These are phyloP conservation scores for Anthracocystis walkeri DNA, from an alignment of 1,284 basidiomycete genomes.

Conservation along the genomic window DNA sequence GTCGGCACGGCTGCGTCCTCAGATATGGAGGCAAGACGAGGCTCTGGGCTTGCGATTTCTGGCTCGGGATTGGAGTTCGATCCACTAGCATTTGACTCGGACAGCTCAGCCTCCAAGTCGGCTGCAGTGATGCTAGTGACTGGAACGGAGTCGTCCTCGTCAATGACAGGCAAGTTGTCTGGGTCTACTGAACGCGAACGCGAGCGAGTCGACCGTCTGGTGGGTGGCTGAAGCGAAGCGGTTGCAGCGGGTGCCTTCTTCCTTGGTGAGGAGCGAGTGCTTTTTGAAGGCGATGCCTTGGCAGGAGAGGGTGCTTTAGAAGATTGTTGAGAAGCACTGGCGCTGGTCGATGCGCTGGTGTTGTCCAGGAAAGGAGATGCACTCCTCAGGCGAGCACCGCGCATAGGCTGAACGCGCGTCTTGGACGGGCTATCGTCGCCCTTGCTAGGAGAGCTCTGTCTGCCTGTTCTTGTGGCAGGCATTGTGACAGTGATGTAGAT, in stretches of 20 bases:
- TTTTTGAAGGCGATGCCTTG: conserved; percentile 27
- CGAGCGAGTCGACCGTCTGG: conserved; percentile 36
- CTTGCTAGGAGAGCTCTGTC: conserved; percentile 48
- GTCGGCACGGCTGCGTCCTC: conserved; percentile 14
- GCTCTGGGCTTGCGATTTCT: conserved; percentile 9
- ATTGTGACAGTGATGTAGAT: conserved; percentile 10
- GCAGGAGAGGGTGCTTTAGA: conserved; percentile 14
- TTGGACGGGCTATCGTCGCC: conserved; percentile 36
- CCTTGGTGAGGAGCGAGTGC: conserved; percentile 30
- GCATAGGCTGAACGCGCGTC: conserved; percentile 44
- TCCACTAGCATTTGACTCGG: conserved; percentile 4
- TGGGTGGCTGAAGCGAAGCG: conserved; percentile 25
- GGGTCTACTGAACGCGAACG: conserved; percentile 39
- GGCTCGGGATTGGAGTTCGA: not conserved
- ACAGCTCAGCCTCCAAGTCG: conserved; percentile 14
- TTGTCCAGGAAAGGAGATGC: conserved; percentile 44
- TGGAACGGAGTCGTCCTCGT: conserved; percentile 7
- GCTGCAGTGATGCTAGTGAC: conserved; percentile 6
- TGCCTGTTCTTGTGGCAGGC: conserved; percentile 41
- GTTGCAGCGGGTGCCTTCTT: conserved; percentile 29
- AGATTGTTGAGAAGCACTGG: conserved; percentile 15
- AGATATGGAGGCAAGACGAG: conserved; percentile 17
- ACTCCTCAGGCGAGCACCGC: conserved; percentile 44
- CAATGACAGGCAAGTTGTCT: conserved; percentile 25
- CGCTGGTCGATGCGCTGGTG: conserved; percentile 22